Evolutionary conservation across 2,329 filamentous ascomycete genomes (phyloP).

Genomic region (Aspergillus texensis): DNA sequence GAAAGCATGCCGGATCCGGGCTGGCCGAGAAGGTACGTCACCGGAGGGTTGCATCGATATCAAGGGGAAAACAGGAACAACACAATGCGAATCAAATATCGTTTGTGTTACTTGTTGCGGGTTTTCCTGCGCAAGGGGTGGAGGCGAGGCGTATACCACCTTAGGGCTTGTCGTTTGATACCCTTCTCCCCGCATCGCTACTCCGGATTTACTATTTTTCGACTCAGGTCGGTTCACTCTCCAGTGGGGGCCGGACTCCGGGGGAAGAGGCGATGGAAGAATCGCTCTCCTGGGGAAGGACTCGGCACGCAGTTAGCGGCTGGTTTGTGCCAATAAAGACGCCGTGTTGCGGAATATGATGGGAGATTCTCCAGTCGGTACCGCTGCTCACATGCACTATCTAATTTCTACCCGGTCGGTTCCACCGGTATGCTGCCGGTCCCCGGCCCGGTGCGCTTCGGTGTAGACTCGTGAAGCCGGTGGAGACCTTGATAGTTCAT

Average conservation of each 20-base stretch:
- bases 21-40: neutral
- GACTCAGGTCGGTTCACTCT: neutral
- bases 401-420: neutral
- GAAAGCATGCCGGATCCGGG: neutral
- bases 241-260: neutral
- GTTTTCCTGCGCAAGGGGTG: neutral
- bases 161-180: neutral
- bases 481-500: neutral
- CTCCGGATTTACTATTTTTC: constrained; percentile 6
- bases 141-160: neutral
- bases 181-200: neutral
- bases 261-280: neutral
- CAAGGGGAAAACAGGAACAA: neutral
- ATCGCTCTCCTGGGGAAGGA: neutral
- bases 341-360: neutral
- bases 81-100: neutral
- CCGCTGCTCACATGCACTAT: neutral
- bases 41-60: neutral
- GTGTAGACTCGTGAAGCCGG: constrained; percentile 2
- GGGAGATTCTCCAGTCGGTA: neutral
- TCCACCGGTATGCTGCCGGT: constrained; percentile 2
- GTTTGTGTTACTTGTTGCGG: neutral
- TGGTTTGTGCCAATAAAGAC: neutral
- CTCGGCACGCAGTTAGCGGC: neutral
- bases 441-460: constrained; percentile 1